phyloP scores from a whole-genome alignment of 331 rosid species.

The Arachis monticola region DNA sequence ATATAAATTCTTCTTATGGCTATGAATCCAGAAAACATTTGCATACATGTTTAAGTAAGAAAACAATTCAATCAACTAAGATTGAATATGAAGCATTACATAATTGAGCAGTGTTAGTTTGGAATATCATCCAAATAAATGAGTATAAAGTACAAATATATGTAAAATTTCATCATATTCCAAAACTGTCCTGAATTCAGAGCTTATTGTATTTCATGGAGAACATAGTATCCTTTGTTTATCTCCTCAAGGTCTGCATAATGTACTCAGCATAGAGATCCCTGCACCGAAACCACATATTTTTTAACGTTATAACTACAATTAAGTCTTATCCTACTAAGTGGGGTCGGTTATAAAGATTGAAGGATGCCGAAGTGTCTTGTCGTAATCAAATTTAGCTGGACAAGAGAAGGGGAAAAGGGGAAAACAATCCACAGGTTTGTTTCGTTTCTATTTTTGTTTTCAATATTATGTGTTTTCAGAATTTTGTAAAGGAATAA shows the following conservation, averaged over 20 bases:
- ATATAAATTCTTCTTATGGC: too few relatives aligned
- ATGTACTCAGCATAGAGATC: conserved; percentile 94
- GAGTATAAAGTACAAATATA: conserved; percentile 27
- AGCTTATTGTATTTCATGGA: conserved; percentile 43
- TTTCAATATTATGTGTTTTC: too few relatives aligned
- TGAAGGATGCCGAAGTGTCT: background rate
- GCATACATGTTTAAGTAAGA: too few relatives aligned
- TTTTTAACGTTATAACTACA: background rate
- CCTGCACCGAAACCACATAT: conserved; percentile 64
- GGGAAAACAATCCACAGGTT: background rate
- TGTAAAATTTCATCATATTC: background rate
- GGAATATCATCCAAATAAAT: conserved; percentile 17
- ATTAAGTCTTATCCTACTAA: background rate
- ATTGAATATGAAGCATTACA: too few relatives aligned
- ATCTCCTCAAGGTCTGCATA: conserved; percentile 80
- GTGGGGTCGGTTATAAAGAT: background rate
- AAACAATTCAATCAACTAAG: too few relatives aligned
- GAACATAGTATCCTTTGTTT: conserved; percentile 37
- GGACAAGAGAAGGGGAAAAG: background rate
- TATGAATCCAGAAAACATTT: too few relatives aligned
- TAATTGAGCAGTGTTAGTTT: too few relatives aligned
- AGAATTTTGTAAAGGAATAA: too few relatives aligned
- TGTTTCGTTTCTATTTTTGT: too few relatives aligned
- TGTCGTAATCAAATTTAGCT: background rate
- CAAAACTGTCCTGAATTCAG: background rate